Evolutionary conservation across 164 flowering plant species (phyloP).

Genomic region (Aristolochia californica): DNA sequence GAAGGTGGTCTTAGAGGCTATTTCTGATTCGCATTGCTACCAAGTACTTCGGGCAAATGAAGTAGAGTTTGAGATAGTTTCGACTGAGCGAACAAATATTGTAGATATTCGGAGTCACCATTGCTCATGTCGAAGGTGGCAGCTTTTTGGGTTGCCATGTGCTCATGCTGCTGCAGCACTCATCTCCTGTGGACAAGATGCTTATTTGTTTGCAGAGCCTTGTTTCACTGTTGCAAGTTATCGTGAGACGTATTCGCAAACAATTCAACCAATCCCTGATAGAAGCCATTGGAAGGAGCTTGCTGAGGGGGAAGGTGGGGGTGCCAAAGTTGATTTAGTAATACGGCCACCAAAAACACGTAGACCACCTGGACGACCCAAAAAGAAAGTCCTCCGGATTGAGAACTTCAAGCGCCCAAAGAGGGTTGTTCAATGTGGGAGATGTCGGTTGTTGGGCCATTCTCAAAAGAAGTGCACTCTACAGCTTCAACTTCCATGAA

Average conservation of each 20-base stretch:
- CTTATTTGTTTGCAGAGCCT: constrained; percentile 43
- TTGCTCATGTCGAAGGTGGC: constrained; percentile 95
- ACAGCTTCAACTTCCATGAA: constrained; percentile 14
- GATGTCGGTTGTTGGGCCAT: constrained; percentile 89
- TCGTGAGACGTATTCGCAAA: constrained; percentile 39
- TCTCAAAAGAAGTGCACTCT: constrained; percentile 73
- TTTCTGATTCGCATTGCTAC: constrained; percentile 47
- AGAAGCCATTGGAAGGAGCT: constrained; percentile 56
- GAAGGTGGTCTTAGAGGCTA: constrained; percentile 41
- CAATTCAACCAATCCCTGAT: constrained; percentile 41
- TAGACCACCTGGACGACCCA: constrained; percentile 93
- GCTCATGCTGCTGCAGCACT: constrained; percentile 98
- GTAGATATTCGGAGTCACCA: constrained; percentile 42
- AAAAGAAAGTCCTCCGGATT: constrained; percentile 71
- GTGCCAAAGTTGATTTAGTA: constrained; percentile 42
- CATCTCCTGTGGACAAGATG: constrained; percentile 58
- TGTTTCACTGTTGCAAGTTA: constrained; percentile 48
- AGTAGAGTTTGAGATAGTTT: constrained; percentile 79
- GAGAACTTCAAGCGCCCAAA: constrained; percentile 67
- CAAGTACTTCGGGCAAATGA: constrained; percentile 64
- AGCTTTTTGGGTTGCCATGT: constrained; percentile 88
- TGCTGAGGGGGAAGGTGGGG: constrained; percentile 73
- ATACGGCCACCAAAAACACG: constrained; percentile 89
- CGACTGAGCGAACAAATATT: constrained; percentile 64
- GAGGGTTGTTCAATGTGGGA: constrained; percentile 86